Base-by-base conservation (phyloP, 345 rosid genomes). In the Barbarea vulgaris region DNA sequence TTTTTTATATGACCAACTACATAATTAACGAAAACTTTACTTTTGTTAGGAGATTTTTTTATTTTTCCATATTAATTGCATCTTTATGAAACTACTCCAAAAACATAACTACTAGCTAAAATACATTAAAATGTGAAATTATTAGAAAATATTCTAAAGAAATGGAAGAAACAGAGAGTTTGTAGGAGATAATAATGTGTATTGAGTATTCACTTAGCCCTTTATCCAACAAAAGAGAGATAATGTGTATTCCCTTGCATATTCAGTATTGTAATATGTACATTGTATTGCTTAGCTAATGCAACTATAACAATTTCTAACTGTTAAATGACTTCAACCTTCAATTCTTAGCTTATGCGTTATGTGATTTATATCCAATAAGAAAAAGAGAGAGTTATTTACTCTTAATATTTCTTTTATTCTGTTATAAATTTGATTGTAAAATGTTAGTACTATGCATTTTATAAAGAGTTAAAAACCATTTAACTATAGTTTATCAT, bases 261-360 rank as follows among this genome's bases (percentile, higher is more conserved):
- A 36, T 36, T 36, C 12, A 9, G 41, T 36, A 36, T 10, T 11
- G 41, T 36, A 11, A 12, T 3, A 47, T 39, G 13, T 41, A 27
- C 39, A 17, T 24, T 64, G 33, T 62, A n/a, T 44, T n/a, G 69
- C 9, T 18, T 44, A 28, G 54, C 69, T 64, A 42, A 25, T 47
- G 24, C 7, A 44, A 27, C 6, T n/a, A 30, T n/a, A 13, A 44
- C 27, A 28, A 34, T 64, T 46, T 44, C n/a, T 5, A 64, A 9
- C 37, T 64, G 53, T 27, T 64, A n/a, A 27, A 46, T 33, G 44
- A 47, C 52, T 47, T n/a, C n/a, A 39, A 39, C 44, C n/a, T 39
- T 39, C 44, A 39, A 12, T 39, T 39, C 44, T 39, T 39, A 37
- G 42, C 41, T 37, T 37, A 37, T 37, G 12, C 10, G n/a, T n/a